Evolutionary conservation across 257 asterid species (phyloP).

Genomic region (Solanum bulbocastanum): DNA sequence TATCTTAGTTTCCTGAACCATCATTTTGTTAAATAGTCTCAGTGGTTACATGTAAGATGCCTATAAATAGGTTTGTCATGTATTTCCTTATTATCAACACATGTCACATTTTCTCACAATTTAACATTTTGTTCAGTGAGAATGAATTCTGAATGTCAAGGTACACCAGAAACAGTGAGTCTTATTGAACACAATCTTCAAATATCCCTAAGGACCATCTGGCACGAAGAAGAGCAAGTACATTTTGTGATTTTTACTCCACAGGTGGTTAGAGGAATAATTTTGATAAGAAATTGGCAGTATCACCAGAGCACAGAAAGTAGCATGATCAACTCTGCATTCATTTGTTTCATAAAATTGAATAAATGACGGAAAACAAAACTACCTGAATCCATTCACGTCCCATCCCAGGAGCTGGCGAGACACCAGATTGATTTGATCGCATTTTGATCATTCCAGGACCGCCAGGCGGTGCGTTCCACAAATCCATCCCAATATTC

Average conservation of each 20-base stretch:
- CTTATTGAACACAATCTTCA: not conserved
- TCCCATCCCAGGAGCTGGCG: constrained; percentile 23
- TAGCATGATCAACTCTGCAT: not conserved
- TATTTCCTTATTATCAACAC: not conserved
- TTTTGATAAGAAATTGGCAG: not conserved
- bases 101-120: not conserved
- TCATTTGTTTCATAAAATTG: not conserved
- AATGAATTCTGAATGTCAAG: not conserved
- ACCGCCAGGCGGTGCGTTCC: constrained; percentile 69
- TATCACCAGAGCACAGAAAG: not conserved
- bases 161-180: not conserved
- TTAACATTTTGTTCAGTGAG: not conserved
- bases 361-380: not conserved
- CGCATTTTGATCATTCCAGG: constrained; percentile 63
- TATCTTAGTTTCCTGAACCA: not conserved
- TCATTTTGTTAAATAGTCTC: not conserved
- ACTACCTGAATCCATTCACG: constrained; percentile 71
- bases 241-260: not conserved
- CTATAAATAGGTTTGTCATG: not conserved
- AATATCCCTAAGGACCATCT: not conserved
- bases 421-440: constrained; percentile 40
- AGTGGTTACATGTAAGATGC: not conserved
- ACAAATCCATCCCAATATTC: constrained; percentile 89
- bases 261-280: not conserved
- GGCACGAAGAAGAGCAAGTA: not conserved